Percentiles rank a stretch among this genome's conserved stretches.
These are phyloP conservation scores for Reutealis trisperma DNA, from an alignment of 345 rosid species.

Conservation along the genomic window DNA sequence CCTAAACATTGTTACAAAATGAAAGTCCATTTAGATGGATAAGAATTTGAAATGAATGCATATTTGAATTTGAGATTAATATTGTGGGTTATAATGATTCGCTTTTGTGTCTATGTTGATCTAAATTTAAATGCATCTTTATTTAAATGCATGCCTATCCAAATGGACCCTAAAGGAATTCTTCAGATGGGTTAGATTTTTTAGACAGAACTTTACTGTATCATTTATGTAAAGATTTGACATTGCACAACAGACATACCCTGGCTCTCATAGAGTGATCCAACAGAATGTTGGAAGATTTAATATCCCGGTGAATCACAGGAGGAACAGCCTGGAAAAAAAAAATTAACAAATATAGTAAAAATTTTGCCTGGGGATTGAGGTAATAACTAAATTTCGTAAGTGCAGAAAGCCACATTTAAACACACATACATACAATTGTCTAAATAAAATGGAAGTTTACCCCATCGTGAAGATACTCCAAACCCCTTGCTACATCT, in stretches of 20 bases:
- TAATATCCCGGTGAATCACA: slow-evolving; percentile 91
- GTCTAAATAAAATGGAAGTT: slow-evolving; percentile 6
- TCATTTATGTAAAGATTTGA: neutral
- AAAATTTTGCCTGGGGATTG: neutral
- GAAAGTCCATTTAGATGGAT: too few species aligned
- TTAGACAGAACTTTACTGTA: neutral
- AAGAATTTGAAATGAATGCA: neutral
- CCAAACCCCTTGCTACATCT: slow-evolving; percentile 94
- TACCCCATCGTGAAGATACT: slow-evolving; percentile 99
- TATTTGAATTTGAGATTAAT: too few species aligned
- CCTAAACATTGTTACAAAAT: too few species aligned
- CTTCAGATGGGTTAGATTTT: neutral
- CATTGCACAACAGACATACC: slow-evolving; percentile 45
- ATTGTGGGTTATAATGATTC: too few species aligned
- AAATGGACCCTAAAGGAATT: too few species aligned
- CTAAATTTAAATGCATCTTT: too few species aligned
- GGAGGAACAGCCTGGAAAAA: slow-evolving; percentile 90
- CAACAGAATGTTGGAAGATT: slow-evolving; percentile 92
- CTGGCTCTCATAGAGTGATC: slow-evolving; percentile 95
- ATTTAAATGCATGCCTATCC: too few species aligned
- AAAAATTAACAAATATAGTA: neutral
- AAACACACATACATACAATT: neutral
- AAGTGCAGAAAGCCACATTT: neutral
- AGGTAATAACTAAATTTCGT: neutral
- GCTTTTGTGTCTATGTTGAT: too few species aligned